Percentiles rank a stretch among this genome's conserved stretches.
Conservation (phyloP, 768 basidiomycete genomes). For the Suillus lakei region DNA sequence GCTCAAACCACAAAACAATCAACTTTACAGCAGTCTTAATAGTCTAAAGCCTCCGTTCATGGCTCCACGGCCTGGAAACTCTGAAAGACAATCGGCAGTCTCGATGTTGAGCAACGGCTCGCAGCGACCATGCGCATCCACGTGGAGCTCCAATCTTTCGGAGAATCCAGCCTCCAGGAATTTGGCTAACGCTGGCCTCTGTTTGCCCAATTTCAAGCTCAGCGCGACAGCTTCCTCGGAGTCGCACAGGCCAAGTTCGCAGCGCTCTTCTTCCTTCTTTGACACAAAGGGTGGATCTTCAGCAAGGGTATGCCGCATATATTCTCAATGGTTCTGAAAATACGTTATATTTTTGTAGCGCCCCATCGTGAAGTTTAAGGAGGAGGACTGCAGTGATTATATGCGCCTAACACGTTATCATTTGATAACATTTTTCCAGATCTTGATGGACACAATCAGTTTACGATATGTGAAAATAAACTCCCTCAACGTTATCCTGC, state of each 20-base stretch:
- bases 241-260: constrained; percentile 13
- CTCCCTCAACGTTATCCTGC: constrained; percentile 7
- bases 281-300: constrained; percentile 9
- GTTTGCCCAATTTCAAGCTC: constrained; percentile 14
- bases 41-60: constrained; percentile 1
- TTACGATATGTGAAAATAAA: neutral
- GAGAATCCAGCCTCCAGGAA: constrained; percentile 12
- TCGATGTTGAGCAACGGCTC: constrained; percentile 9
- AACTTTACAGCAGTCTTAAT: constrained; percentile 1
- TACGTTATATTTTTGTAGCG: neutral
- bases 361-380: neutral
- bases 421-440: constrained; percentile 15
- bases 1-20: neutral
- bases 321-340: neutral
- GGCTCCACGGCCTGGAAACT: neutral
- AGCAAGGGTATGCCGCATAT: constrained; percentile 15
- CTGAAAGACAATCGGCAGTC: neutral
- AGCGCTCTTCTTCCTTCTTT: constrained; percentile 6
- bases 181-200: constrained; percentile 12
- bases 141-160: constrained; percentile 12
- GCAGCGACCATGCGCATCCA: constrained; percentile 17
- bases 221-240: constrained; percentile 17
- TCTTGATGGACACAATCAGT: constrained; percentile 4
- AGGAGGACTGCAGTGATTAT: constrained; percentile 28
- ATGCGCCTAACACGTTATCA: constrained; percentile 13